Percentiles rank a stretch among this genome's conserved stretches.
Evolutionary conservation across 495 filamentous ascomycete species (phyloP).

Genomic region (Xylaria curta): DNA sequence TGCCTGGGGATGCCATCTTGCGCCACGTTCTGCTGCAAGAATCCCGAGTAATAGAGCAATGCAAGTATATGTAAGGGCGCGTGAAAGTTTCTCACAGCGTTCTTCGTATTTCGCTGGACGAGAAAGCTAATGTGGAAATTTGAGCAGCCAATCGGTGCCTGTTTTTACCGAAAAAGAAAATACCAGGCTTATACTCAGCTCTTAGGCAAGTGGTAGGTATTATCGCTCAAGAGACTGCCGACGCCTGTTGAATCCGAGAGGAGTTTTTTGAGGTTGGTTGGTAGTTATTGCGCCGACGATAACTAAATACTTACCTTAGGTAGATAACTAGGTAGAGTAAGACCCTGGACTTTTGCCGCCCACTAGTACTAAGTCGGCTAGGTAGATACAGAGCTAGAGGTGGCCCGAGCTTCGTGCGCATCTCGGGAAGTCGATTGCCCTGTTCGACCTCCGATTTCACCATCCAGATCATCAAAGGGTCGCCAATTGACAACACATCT

Average conservation of each 20-base stretch:
- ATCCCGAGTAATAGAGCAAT: not conserved
- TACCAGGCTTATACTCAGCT: not conserved
- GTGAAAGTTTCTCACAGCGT: not conserved
- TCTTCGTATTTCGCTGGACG: not conserved
- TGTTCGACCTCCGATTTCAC: conserved; percentile 37
- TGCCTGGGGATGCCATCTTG: conserved; percentile 47
- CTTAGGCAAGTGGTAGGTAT: not conserved
- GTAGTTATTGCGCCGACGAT: not conserved
- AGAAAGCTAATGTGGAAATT: not conserved
- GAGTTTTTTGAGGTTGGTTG: not conserved
- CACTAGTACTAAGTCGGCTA: not conserved
- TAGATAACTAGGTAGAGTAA: not conserved
- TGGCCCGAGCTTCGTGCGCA: conserved; percentile 43
- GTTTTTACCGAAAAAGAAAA: not conserved
- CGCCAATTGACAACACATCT: conserved; percentile 46
- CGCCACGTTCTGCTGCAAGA: conserved; percentile 5
- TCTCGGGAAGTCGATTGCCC: conserved; percentile 17
- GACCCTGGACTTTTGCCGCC: not conserved
- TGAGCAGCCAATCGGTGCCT: not conserved
- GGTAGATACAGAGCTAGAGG: not conserved
- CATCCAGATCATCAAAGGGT: conserved; percentile 47
- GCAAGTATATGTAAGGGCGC: not conserved
- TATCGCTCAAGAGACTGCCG: not conserved
- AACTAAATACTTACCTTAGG: no score
- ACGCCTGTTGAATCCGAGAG: not conserved